These are phyloP conservation scores for Calonectria leucothoes DNA, from an alignment of 2,329 filamentous ascomycete genomes.

Conservation along the genomic window DNA sequence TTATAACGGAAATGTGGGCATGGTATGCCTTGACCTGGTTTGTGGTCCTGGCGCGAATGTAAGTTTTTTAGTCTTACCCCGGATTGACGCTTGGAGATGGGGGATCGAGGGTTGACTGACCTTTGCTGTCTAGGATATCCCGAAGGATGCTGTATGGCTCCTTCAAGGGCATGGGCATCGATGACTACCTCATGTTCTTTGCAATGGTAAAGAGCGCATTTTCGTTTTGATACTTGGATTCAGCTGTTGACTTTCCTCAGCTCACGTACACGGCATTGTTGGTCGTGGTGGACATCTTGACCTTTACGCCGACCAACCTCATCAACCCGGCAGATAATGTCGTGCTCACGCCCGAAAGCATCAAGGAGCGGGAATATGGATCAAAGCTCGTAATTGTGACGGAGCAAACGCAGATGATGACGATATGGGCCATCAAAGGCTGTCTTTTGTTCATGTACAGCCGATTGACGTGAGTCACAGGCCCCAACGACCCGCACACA, in stretches of 20 bases:
- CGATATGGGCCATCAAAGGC: constrained; percentile 65
- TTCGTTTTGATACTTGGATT: background rate
- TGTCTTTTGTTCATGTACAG: constrained; percentile 65
- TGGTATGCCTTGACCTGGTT: constrained; percentile 54
- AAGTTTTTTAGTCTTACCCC: constrained; percentile 27
- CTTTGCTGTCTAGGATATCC: constrained; percentile 42
- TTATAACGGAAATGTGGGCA: constrained; percentile 52
- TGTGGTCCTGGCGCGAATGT: constrained; percentile 54
- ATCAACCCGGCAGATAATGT: constrained; percentile 60
- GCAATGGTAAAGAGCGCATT: constrained; percentile 53
- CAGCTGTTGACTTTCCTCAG: fast-evolving
- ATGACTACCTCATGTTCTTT: constrained; percentile 67
- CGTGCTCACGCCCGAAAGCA: constrained; percentile 57
- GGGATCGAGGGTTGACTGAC: constrained; percentile 11
- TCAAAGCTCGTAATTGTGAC: constrained; percentile 72
- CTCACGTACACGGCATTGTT: constrained; percentile 35
- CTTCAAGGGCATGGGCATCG: constrained; percentile 58
- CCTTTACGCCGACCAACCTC: constrained; percentile 64
- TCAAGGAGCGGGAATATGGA: constrained; percentile 58
- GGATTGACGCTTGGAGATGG: background rate
- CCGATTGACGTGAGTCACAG: constrained; percentile 57
- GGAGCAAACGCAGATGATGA: constrained; percentile 70
- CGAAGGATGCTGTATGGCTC: constrained; percentile 55
- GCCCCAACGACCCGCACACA: fast-evolving
- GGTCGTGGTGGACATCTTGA: constrained; percentile 37